Evolutionary conservation across 2,329 filamentous ascomycete genomes (phyloP).

Genomic region (Drechslerella coelobrocha): DNA sequence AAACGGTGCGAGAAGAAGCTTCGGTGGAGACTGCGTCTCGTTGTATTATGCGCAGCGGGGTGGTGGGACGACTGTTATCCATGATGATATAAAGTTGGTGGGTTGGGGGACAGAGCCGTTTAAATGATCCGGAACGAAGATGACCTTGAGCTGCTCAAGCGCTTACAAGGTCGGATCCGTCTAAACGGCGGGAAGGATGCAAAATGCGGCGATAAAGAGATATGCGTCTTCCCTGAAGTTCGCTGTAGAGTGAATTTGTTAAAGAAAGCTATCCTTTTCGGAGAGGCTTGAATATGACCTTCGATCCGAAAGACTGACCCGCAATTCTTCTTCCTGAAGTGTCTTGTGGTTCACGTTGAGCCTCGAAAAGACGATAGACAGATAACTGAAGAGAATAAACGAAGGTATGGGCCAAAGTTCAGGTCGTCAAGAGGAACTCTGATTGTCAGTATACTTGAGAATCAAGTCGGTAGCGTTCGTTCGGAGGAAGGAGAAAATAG

Average conservation of each 20-base stretch:
- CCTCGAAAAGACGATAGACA: slow-evolving; percentile 50
- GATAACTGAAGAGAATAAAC: slow-evolving; percentile 31
- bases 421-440: slow-evolving; percentile 52
- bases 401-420: slow-evolving; percentile 50
- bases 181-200: slow-evolving; percentile 11
- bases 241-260: slow-evolving; percentile 54
- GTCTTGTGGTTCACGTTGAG: slow-evolving; percentile 38
- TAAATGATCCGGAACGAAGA: slow-evolving; percentile 27
- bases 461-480: slow-evolving; percentile 27
- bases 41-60: slow-evolving; percentile 41
- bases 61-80: slow-evolving; percentile 39
- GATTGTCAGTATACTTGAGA: slow-evolving; percentile 41
- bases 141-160: slow-evolving; percentile 38
- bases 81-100: slow-evolving; percentile 13
- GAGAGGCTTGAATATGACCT: slow-evolving; percentile 36
- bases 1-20: slow-evolving; percentile 17
- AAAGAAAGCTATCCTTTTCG: slow-evolving; percentile 49
- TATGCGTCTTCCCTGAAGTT: slow-evolving; percentile 60
- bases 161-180: slow-evolving; percentile 46
- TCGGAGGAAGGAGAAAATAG: slow-evolving; percentile 40
- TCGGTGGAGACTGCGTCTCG: slow-evolving; percentile 32
- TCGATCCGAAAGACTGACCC: slow-evolving; percentile 47
- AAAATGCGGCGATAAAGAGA: slow-evolving; percentile 60
- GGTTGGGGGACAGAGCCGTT: slow-evolving; percentile 15
- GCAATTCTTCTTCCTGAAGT: slow-evolving; percentile 51